These are phyloP conservation scores for Vaccinium myrtillus DNA, from an alignment of 148 eudicot species.

Conservation along the genomic window DNA sequence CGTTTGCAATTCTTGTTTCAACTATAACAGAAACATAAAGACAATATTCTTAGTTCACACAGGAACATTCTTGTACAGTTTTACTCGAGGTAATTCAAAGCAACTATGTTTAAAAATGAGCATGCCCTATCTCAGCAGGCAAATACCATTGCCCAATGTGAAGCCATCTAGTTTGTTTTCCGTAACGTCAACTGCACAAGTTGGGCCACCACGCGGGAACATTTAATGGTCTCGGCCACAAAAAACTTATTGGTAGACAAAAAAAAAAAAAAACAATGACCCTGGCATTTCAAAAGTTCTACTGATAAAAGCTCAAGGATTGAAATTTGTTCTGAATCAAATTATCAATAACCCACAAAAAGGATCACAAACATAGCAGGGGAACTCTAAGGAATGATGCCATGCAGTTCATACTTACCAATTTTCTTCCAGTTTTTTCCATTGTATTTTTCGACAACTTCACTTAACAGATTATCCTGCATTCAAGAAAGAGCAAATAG, in stretches of 20 bases:
- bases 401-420: constrained; percentile 35
- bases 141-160: not conserved
- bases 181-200: not conserved
- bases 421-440: constrained; percentile 81
- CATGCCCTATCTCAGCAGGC: not conserved
- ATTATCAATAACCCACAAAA: not conserved
- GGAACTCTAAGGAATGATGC: constrained; percentile 1
- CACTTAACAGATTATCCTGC: constrained; percentile 59
- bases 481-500: not conserved
- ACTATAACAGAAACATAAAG: not conserved
- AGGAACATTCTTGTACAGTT: not conserved
- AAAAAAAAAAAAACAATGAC: not conserved
- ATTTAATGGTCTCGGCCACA: not conserved
- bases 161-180: constrained; percentile 10
- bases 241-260: not conserved
- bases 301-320: not conserved
- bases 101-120: not conserved
- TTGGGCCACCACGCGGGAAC: not conserved
- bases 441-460: constrained; percentile 51
- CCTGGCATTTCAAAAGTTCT: not conserved
- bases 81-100: not conserved
- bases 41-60: not conserved
- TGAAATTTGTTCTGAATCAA: not conserved
- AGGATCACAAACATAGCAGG: not conserved
- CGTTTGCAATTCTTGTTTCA: not conserved